phyloP scores from a whole-genome alignment of 768 basidiomycete genomes.

The Tremella fuciformis region DNA sequence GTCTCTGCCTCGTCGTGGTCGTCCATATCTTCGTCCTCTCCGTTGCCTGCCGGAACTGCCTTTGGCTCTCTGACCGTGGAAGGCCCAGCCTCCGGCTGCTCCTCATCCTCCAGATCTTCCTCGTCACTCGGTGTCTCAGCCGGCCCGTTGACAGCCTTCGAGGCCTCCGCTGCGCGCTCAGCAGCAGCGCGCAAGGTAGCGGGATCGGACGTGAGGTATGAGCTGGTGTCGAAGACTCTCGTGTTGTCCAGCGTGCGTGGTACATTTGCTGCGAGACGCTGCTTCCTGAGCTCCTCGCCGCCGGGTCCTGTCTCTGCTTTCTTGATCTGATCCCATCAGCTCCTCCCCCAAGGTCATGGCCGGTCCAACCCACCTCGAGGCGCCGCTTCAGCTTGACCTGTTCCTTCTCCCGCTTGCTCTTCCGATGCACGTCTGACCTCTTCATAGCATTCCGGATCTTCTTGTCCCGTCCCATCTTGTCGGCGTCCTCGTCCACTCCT shows the following conservation, averaged over 20 bases:
- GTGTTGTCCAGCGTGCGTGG: constrained; percentile 91
- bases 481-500: background rate
- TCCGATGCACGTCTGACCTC: constrained; percentile 70
- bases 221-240: constrained; percentile 63
- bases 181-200: constrained; percentile 37
- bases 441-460: constrained; percentile 83
- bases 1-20: constrained; percentile 57
- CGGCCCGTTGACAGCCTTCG: constrained; percentile 62
- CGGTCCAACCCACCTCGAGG: constrained; percentile 67
- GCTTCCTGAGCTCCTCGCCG: constrained; percentile 65
- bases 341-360: background rate
- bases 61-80: constrained; percentile 9
- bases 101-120: constrained; percentile 57
- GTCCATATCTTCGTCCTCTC: constrained; percentile 18
- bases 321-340: constrained; percentile 27
- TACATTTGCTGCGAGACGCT: constrained; percentile 77
- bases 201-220: constrained; percentile 54
- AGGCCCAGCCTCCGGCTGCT: constrained; percentile 47
- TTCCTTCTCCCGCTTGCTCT: constrained; percentile 71
- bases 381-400: constrained; percentile 77
- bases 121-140: constrained; percentile 17
- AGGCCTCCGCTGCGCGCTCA: constrained; percentile 38
- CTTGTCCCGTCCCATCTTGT: constrained; percentile 43
- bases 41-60: constrained; percentile 13
- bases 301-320: constrained; percentile 40